Evolutionary conservation across 768 basidiomycete genomes (phyloP).

Genomic region (Naematelia aurantialba): DNA sequence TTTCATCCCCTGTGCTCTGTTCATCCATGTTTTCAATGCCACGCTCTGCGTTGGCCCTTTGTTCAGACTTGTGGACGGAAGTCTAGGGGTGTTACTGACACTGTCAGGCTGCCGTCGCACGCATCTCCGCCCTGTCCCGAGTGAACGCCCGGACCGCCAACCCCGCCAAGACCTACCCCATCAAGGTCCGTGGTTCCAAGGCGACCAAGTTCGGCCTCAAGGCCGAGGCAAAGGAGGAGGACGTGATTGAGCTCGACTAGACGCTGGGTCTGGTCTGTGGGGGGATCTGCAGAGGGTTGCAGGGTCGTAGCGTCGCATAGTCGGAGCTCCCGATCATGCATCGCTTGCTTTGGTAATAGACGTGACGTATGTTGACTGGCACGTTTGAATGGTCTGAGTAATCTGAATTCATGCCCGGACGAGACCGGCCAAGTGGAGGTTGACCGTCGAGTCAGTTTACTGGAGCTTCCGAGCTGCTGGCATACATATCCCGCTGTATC

Average conservation of each 20-base stretch:
- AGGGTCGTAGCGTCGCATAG: background rate
- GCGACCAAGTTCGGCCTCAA: conserved; percentile 7
- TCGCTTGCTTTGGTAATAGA: background rate
- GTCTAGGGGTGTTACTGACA: conserved; percentile 4
- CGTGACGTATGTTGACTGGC: background rate
- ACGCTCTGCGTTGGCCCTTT: background rate
- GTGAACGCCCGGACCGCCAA: conserved; percentile 30
- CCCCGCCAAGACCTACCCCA: conserved; percentile 33
- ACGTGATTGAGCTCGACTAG: conserved; percentile 47
- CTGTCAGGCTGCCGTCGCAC: conserved; percentile 46
- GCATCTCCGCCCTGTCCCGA: conserved; percentile 40
- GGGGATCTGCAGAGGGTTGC: conserved; percentile 1
- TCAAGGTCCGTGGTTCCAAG: conserved; percentile 39
- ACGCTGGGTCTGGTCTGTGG: background rate
- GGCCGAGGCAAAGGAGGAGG: conserved; percentile 33
- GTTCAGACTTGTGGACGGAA: conserved; percentile 6
- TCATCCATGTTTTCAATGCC: background rate
- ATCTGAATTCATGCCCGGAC: background rate
- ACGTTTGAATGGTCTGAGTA: background rate
- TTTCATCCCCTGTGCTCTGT: conserved; percentile 1
- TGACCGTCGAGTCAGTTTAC: background rate
- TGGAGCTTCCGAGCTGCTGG: too few species aligned
- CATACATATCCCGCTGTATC: too few species aligned
- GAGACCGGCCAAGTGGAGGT: background rate
- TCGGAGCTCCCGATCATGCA: conserved; percentile 4